Evolutionary conservation across 2,329 filamentous ascomycete genomes (phyloP), one percentile per base, ranked within the genome.

Genomic region (Sporothrix inflata): DNA sequence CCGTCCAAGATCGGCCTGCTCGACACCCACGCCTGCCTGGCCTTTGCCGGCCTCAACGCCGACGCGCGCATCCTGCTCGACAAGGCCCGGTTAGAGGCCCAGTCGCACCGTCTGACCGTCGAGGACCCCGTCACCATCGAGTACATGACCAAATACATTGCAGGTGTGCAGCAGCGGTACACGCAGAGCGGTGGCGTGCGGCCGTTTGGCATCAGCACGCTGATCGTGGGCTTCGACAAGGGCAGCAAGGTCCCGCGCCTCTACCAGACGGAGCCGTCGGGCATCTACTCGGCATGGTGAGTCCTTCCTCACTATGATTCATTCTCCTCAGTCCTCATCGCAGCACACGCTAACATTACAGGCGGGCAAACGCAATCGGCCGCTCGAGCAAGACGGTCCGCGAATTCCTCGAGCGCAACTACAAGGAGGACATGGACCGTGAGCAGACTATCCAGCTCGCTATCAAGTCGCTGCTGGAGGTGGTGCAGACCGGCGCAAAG

Each of bases 131-230:
- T 97, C 76, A 95, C 93, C 75, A 97, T 99, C 83, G 96, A 99
- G 85, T 99, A 99, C 87, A 98, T 99, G 81, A 98, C 96, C 79
- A 98, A 99, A 86, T 97, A 98, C 80, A 92, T 99, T 75, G 96
- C 96, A 70, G 93, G 95, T 72, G 96, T 99, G 77, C 96, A 99
- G 87, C 96, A 99, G 87, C 90, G 94, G 83, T 99, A 99, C 87
- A 99, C 96, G 65, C 96, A 99, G 87, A 97, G 94, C 79, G 96
- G 96, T 85, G 96, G 96, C 88, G 96, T 99, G 70, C 88, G 96
- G 79, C 96, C 96, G n/a, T 99, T 99, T 80, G 96, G 96, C 75
- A 98, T 99, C 82, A 98, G 94, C 85, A 98, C 95, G 53, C 86
- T 99, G 81, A 94, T 99, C 78, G 95, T 99, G 75, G 96, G 96